These are phyloP conservation scores for Paracoccidioides brasiliensis DNA, from an alignment of 2,329 filamentous ascomycete species.

Conservation along the genomic window DNA sequence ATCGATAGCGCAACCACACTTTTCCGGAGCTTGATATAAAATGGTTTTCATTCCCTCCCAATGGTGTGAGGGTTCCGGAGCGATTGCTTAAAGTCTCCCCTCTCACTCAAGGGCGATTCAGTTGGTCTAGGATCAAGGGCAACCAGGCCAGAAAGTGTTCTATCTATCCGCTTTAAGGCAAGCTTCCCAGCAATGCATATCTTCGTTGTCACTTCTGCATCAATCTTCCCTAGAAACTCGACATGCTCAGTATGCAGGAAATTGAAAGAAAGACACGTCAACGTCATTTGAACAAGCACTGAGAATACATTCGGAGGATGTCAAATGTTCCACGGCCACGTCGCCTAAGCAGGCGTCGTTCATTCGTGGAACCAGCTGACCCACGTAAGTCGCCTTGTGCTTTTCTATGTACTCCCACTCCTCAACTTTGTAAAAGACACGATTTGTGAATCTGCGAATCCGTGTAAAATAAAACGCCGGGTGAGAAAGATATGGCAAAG, in stretches of 20 bases:
- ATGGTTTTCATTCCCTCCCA: not conserved
- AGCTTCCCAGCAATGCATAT: not conserved
- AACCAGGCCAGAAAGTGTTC: not conserved
- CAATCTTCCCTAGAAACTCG: not conserved
- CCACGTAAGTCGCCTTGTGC: not conserved
- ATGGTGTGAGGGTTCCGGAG: not conserved
- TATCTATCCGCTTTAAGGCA: not conserved
- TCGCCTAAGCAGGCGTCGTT: slow-evolving; percentile 28
- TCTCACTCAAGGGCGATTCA: not conserved
- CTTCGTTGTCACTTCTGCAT: slow-evolving; percentile 3
- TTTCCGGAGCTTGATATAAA: not conserved
- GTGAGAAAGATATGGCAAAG: not conserved
- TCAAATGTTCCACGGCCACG: slow-evolving; percentile 34
- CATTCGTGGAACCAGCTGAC: slow-evolving; percentile 25
- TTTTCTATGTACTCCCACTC: slow-evolving; percentile 2
- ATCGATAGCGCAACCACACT: not conserved
- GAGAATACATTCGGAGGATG: slow-evolving; percentile 32
- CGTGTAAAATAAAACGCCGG: not conserved
- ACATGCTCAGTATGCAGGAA: not conserved
- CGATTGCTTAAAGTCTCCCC: not conserved
- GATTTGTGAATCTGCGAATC: not conserved
- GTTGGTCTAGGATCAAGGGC: not conserved
- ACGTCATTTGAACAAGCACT: slow-evolving; percentile 25
- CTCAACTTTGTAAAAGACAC: not conserved
- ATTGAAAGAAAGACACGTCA: slow-evolving; percentile 2